phyloP scores from a whole-genome alignment of 768 basidiomycete genomes.

The Lactarius hatsudake region DNA sequence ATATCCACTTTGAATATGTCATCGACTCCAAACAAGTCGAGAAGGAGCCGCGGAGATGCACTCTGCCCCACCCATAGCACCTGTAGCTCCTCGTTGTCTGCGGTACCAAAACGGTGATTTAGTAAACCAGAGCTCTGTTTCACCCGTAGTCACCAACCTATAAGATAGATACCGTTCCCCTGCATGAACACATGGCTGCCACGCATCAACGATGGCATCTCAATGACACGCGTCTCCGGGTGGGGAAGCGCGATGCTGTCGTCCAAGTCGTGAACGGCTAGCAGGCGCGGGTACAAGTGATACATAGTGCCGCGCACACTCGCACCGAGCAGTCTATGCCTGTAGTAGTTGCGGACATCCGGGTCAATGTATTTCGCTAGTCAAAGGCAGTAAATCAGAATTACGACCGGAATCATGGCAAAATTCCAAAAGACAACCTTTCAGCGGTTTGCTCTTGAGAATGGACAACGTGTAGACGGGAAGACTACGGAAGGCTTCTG shows the following conservation, averaged over 20 bases:
- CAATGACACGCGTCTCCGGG: slow-evolving; percentile 51
- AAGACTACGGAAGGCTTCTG: slow-evolving; percentile 86
- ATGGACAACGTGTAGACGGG: slow-evolving; percentile 80
- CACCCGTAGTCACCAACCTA: slow-evolving; percentile 49
- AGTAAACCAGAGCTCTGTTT: background rate
- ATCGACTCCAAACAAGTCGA: slow-evolving; percentile 82
- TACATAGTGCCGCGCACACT: slow-evolving; percentile 67
- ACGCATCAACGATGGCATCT: slow-evolving; percentile 76
- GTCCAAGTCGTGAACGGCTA: slow-evolving; percentile 84
- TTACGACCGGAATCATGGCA: background rate
- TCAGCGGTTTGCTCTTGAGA: slow-evolving; percentile 88
- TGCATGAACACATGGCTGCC: slow-evolving; percentile 86
- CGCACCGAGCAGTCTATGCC: slow-evolving; percentile 71
- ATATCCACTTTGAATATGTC: slow-evolving; percentile 68
- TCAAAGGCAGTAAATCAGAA: background rate
- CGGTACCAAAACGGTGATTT: background rate
- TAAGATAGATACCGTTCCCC: slow-evolving; percentile 85
- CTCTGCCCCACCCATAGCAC: slow-evolving; percentile 90
- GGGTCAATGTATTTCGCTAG: slow-evolving; percentile 83
- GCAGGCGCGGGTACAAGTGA: slow-evolving; percentile 81
- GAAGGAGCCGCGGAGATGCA: slow-evolving; percentile 75
- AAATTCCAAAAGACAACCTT: slow-evolving; percentile 49
- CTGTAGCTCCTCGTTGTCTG: slow-evolving; percentile 85
- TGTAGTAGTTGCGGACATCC: slow-evolving; percentile 89
- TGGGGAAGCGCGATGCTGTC: slow-evolving; percentile 70